Base-by-base conservation (phyloP, 2,329 filamentous ascomycete genomes). In the Aspergillus unguis region DNA sequence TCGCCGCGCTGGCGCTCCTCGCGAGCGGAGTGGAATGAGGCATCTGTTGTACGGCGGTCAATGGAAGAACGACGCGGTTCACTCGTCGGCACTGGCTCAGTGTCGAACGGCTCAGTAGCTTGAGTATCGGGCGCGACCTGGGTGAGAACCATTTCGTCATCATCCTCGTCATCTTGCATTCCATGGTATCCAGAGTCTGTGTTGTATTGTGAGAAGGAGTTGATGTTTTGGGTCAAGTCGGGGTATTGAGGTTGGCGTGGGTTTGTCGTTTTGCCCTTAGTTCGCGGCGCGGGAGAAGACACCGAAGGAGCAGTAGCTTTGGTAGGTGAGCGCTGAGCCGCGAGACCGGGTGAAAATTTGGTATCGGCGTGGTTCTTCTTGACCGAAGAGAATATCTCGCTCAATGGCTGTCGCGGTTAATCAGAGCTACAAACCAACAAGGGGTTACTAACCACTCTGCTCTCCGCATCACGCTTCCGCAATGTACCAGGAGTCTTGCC, bases 171-270 rank as follows among this genome's bases (percentile, higher is more conserved):
- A 27, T 71, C 71, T 32, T 65, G 63, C 66, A 76, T 72, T 37
- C 73, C 75, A 66, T 78, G 74, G 50, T 78, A 77, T 7, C 75
- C 76, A 0, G 76, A 78, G 56, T 77, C 74, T 4, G 72, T 72
- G 48, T 75, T 74, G 41, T 70, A 71, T 44, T 68, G 67, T 1
- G 68, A 62, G 50, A 72, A 71, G 1, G 71, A 72, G 59, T 72
- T 75, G 55, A 70, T 54, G 36, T 67, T 67, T 37, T 67, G 63
- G 32, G 54, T 64, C 50, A 65, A 58, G 48, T 66, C 62, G 17
- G 63, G 70, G 44, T 66, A 65, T 36, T 61, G 57, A 5, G 64
- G 65, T 33, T 65, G 62, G 31, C 57, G 58, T 36, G 54, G 60
- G 50, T 58, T 62, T 28, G 60, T 45, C 27, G 54, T 52, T n/a